A percentile compares a stretch with the other conserved stretches of the same genome.
phyloP scores from a whole-genome alignment of 2,329 filamentous ascomycete species.

The Epichloe baconii region DNA sequence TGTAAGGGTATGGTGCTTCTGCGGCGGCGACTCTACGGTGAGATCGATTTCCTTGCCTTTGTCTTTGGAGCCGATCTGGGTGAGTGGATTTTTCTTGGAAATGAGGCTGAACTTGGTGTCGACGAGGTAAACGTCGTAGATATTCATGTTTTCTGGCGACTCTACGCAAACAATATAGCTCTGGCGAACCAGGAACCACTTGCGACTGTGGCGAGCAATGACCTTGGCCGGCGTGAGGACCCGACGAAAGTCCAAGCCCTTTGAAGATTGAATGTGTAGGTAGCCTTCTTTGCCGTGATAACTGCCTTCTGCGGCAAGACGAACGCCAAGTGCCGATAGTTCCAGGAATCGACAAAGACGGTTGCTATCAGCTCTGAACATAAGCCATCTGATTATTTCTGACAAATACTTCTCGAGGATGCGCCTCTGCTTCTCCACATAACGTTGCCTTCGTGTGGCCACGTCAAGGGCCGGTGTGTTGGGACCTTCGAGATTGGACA shows the following conservation, averaged over 20 bases:
- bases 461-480: slow-evolving; percentile 34
- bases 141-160: slow-evolving; percentile 95
- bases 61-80: slow-evolving; percentile 42
- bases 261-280: slow-evolving; percentile 80
- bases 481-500: slow-evolving; percentile 25
- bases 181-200: slow-evolving; percentile 96
- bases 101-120: slow-evolving; percentile 78
- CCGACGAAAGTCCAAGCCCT: slow-evolving; percentile 74
- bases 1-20: slow-evolving; percentile 71
- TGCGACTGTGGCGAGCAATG: slow-evolving; percentile 72
- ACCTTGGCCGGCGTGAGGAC: slow-evolving; percentile 68
- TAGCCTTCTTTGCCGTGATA: slow-evolving; percentile 97
- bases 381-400: slow-evolving; percentile 90
- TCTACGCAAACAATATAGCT: slow-evolving; percentile 98
- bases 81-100: slow-evolving; percentile 50
- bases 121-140: slow-evolving; percentile 96
- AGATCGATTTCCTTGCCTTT: slow-evolving; percentile 37
- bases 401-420: slow-evolving; percentile 84
- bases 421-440: slow-evolving; percentile 70
- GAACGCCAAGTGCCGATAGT: slow-evolving; percentile 82
- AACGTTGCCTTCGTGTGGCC: slow-evolving; percentile 36
- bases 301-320: slow-evolving; percentile 85
- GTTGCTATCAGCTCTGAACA: slow-evolving; percentile 93
- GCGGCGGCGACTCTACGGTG: slow-evolving; percentile 21
- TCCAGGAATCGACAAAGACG: slow-evolving; percentile 92